A percentile compares a stretch with the other conserved stretches of the same genome.
These are phyloP conservation scores for Mitragyna speciosa DNA, from an alignment of 257 asterid genomes.

Conservation along the genomic window DNA sequence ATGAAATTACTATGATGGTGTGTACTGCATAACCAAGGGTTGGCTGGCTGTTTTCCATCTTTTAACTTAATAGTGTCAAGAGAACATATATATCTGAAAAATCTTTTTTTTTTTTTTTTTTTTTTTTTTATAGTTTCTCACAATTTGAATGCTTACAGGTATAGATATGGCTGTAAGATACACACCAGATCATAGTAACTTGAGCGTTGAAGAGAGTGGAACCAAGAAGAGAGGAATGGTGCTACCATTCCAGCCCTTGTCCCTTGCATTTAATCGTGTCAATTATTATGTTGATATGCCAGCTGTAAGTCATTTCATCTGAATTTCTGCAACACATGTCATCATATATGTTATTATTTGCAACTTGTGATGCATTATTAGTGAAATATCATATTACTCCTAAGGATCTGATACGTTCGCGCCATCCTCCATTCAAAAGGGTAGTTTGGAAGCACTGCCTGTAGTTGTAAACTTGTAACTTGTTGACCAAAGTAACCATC, in stretches of 20 bases:
- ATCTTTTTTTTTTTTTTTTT: neutral
- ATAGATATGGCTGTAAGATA: constrained; percentile 39
- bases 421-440: neutral
- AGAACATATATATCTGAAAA: neutral
- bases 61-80: neutral
- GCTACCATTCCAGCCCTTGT: constrained; percentile 87
- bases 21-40: neutral
- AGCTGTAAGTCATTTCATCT: constrained; percentile 53
- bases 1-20: neutral
- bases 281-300: constrained; percentile 95
- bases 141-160: constrained; percentile 39
- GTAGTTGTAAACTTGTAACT: neutral
- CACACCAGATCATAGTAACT: constrained; percentile 29
- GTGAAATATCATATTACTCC: neutral
- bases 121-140: no score
- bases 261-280: constrained; percentile 79
- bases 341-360: neutral
- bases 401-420: neutral
- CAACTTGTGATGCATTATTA: neutral
- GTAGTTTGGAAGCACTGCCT: neutral
- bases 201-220: constrained; percentile 22
- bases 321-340: neutral
- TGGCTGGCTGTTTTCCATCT: neutral
- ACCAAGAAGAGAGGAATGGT: constrained; percentile 73
- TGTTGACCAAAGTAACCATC: neutral